Evolutionary conservation across 495 filamentous ascomycete species (phyloP), one percentile per base, ranked within the genome.

Genomic region (Bryoglossum gracile): DNA sequence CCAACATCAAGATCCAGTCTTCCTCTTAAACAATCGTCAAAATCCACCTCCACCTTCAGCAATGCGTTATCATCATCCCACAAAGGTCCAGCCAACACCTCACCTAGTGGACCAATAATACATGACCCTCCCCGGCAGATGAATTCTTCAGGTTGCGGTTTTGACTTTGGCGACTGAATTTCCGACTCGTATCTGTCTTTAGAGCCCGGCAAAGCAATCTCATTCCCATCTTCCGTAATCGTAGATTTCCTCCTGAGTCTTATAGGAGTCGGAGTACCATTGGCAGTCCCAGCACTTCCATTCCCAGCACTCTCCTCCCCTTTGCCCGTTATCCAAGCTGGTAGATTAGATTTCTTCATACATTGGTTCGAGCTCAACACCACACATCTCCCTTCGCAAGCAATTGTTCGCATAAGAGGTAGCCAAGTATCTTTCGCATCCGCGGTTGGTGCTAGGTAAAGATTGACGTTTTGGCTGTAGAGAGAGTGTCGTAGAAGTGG

Each of bases 381-480:
- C 51, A 90, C 88, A 42, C 86, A 84, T 21, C 91, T 72, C 6
- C 88, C 84, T 61, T 97, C 91, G 36, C 76, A 71, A 1, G 80
- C 91, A 13, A 87, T 72, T 0, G 92, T 94, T 14, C 82, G 76
- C 80, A 96, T 82, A 0, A 94, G 74, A 1, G 83, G 68, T 11
- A 86, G 64, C 91, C 91, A 97, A 1, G 87, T 82, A 57, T 91
- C 84, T 32, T 90, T 76, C 17, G 71, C 77, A 64, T 97, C 91
- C 8, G 91, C 91, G 1, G 90, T 96, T 0, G 91, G 91, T 0
- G 91, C 89, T 13, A 96, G 80, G 58, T 94, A 97, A 17, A 97
- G 70, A 60, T 91, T 94, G 48, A 95, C 84, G 60, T 95, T 94
- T 65, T 96, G 91, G 2, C 78, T 74, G 58, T 97, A 97, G 14